Conservation (phyloP, 2,329 filamentous ascomycete species). For the Ilyonectria sp. region DNA sequence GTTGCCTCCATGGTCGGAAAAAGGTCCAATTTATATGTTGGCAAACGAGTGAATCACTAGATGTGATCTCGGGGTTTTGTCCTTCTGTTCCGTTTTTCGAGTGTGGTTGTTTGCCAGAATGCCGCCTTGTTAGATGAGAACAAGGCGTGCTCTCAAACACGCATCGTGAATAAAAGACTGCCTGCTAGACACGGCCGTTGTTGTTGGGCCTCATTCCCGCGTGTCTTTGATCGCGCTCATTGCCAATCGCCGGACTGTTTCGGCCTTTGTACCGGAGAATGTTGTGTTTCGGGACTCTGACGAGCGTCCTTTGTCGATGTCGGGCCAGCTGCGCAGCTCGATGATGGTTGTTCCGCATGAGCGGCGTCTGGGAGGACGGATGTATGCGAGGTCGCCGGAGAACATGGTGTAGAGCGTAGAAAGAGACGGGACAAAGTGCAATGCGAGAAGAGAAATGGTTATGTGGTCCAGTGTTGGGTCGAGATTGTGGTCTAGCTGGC, state of each 20-base stretch:
- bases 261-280: neutral
- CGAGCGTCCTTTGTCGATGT: conserved; percentile 1
- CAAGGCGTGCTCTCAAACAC: neutral
- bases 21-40: neutral
- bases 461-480: conserved; percentile 9
- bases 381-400: conserved; percentile 46
- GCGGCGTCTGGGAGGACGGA: conserved; percentile 32
- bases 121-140: neutral
- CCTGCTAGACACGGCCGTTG: neutral
- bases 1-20: neutral
- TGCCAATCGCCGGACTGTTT: neutral
- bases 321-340: conserved; percentile 35
- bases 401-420: conserved; percentile 44
- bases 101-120: neutral
- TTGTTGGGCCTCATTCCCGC: neutral
- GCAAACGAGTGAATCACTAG: neutral
- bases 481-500: neutral
- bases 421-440: neutral
- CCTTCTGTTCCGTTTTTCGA: neutral
- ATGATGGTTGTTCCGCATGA: conserved; percentile 22
- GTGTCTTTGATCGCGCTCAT: neutral
- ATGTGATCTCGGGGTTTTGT: neutral
- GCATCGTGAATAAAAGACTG: neutral
- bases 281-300: neutral
- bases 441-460: neutral